Percentiles rank a stretch among this genome's conserved stretches.
Evolutionary conservation across 139 green algal species (phyloP).

Genomic region (Chlorella sp.): DNA sequence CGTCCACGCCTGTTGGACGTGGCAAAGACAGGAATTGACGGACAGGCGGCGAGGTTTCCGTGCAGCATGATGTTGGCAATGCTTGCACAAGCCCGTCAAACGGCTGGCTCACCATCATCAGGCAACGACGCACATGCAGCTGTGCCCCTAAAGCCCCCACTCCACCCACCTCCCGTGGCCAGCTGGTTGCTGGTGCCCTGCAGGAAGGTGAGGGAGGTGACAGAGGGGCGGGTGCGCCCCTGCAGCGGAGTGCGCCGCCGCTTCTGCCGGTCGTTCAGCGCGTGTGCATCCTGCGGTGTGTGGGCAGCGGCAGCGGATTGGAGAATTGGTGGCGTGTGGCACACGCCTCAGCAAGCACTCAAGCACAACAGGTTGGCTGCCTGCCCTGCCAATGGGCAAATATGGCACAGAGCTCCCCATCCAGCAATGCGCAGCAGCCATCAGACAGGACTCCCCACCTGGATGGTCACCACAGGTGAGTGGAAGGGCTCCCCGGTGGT

Average conservation of each 20-base stretch:
- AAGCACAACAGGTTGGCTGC: too few species aligned
- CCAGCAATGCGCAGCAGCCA: too few species aligned
- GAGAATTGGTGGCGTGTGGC: too few species aligned
- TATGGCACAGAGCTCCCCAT: too few species aligned
- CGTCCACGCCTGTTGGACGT: constrained; percentile 62
- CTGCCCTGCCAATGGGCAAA: too few species aligned
- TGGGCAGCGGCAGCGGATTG: too few species aligned
- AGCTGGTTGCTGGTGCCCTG: constrained; percentile 54
- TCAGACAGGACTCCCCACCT: background rate
- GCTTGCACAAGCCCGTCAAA: too few species aligned
- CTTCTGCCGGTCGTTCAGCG: background rate
- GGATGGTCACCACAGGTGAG: constrained; percentile 20
- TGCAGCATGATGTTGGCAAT: too few species aligned
- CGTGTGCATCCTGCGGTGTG: constrained; percentile 34
- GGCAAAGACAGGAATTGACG: background rate
- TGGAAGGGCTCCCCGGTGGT: background rate
- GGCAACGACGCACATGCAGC: too few species aligned
- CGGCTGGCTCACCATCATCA: too few species aligned
- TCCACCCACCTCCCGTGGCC: constrained; percentile 48
- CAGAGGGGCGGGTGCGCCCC: constrained; percentile 47
- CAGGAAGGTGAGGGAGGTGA: constrained; percentile 75
- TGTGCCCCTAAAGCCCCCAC: background rate
- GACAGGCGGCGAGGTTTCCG: too few species aligned
- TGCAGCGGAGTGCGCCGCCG: constrained; percentile 26
- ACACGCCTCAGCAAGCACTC: too few species aligned